phyloP scores from a whole-genome alignment of 148 eudicot genomes.

The Diospyros kaki region DNA sequence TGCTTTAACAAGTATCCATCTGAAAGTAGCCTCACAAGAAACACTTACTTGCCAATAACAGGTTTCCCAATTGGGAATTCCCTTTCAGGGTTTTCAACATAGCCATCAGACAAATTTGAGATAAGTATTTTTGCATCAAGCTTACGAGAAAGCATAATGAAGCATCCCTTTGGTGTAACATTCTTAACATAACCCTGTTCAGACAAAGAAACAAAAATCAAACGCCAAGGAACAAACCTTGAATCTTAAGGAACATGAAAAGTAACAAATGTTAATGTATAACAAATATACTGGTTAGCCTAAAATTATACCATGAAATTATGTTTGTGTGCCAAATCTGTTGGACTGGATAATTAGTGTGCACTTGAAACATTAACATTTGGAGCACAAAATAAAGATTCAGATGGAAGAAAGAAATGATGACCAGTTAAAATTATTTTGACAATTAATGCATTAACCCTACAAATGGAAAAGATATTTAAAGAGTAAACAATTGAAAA shows the following conservation, averaged over 20 bases:
- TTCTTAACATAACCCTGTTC: constrained; percentile 82
- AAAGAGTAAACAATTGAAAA: background rate
- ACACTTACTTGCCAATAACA: constrained; percentile 66
- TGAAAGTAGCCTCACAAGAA: background rate
- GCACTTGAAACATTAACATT: background rate
- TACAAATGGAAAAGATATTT: background rate
- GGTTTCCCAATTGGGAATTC: constrained; percentile 89
- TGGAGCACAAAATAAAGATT: background rate
- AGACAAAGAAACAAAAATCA: background rate
- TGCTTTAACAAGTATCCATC: background rate
- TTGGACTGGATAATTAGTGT: background rate
- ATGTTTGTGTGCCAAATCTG: background rate
- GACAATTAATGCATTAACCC: background rate
- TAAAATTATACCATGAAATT: background rate
- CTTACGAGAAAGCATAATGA: constrained; percentile 72
- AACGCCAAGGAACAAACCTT: background rate
- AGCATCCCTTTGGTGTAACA: constrained; percentile 75
- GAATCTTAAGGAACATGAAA: background rate
- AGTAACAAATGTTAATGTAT: background rate
- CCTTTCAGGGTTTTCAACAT: constrained; percentile 57
- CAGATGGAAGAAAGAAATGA: background rate
- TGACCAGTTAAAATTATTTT: background rate
- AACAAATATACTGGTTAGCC: constrained; percentile 2
- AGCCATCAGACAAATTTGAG: constrained; percentile 76
- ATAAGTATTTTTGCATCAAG: constrained; percentile 77